Evolutionary conservation across 2,329 filamentous ascomycete species (phyloP), one percentile per base, ranked within the genome.

Genomic region (Mollisia scopiformis): DNA sequence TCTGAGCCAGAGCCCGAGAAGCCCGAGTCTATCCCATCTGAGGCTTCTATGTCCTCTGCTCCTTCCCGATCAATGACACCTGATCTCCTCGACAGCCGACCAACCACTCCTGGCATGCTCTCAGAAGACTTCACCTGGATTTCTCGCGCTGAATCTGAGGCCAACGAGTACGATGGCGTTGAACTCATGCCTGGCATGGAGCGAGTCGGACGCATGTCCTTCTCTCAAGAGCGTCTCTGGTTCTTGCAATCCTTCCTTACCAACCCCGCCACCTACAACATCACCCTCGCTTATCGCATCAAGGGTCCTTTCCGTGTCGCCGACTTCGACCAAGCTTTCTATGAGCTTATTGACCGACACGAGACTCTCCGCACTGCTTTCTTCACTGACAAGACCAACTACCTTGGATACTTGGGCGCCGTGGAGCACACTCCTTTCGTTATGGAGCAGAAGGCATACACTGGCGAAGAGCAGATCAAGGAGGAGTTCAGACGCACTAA

Each of bases 341-440:
- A 51, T n/a, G 47, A 51, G 30, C 47, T 51, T 28, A 51, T 51
- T 31, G 47, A 51, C 14, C 25, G 47, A 31, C 47, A 51, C 47
- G 47, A 51, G 30, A 51, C 47, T 51, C 47, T 51, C 23, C 47
- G 47, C 6, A 51, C 47, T 33, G 47, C 47, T 8, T 51, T 51
- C 19, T 51, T 31, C 47, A 51, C 47, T n/a, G 47, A 51, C 27
- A 60, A 60, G 35, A 60, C 52, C 8, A 60, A 60, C 46, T 60
- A 60, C 27, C 52, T 56, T 5, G 58, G 52, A 21, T 60, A 56
- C 37, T 47, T 60, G 46, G 58, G 58, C 28, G 58, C 58, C 25
- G 58, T 57, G 35, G 58, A 60, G 46, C 55, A 60, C 43, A 60
- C 58, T 47, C 58, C 58, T 35, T 60, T 60, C 47, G 58, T 60